These are phyloP conservation scores for Mycocentrospora acerina DNA, from an alignment of 2,329 filamentous ascomycete genomes.

Conservation along the genomic window DNA sequence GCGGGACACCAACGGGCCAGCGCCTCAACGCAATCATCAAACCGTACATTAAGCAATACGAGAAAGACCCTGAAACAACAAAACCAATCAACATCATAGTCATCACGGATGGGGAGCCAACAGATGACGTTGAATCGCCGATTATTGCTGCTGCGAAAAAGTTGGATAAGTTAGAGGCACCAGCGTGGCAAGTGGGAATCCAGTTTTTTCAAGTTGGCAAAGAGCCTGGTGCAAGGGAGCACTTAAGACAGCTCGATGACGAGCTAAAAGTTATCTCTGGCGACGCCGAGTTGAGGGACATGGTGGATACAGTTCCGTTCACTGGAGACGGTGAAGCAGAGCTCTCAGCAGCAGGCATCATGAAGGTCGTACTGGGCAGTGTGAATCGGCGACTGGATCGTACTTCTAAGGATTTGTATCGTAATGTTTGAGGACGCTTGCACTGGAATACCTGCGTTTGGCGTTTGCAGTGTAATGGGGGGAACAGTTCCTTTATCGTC, in stretches of 20 bases:
- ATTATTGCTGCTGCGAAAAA: constrained; percentile 68
- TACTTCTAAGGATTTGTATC: constrained; percentile 38
- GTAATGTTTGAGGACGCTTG: background rate
- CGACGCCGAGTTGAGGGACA: constrained; percentile 69
- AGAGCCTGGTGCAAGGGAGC: constrained; percentile 64
- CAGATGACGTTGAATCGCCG: constrained; percentile 70
- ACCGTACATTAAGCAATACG: constrained; percentile 66
- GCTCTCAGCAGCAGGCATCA: constrained; percentile 68
- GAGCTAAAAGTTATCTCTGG: constrained; percentile 57
- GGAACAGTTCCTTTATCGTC: background rate
- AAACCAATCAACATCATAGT: constrained; percentile 90
- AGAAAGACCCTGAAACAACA: constrained; percentile 52
- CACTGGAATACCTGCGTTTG: background rate
- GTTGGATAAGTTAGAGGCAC: constrained; percentile 69
- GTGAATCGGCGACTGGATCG: constrained; percentile 68
- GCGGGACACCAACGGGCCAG: constrained; percentile 72
- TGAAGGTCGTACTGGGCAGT: constrained; percentile 77
- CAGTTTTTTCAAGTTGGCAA: constrained; percentile 95
- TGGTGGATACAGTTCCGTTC: constrained; percentile 88
- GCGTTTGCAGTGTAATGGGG: background rate
- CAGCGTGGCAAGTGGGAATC: constrained; percentile 81
- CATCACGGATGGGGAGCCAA: constrained; percentile 83
- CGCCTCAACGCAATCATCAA: constrained; percentile 71
- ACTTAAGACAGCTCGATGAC: constrained; percentile 76
- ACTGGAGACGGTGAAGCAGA: constrained; percentile 51